Evolutionary conservation across 352 stramenopile genomes (phyloP).

Genomic region (Phytophthora cactorum): DNA sequence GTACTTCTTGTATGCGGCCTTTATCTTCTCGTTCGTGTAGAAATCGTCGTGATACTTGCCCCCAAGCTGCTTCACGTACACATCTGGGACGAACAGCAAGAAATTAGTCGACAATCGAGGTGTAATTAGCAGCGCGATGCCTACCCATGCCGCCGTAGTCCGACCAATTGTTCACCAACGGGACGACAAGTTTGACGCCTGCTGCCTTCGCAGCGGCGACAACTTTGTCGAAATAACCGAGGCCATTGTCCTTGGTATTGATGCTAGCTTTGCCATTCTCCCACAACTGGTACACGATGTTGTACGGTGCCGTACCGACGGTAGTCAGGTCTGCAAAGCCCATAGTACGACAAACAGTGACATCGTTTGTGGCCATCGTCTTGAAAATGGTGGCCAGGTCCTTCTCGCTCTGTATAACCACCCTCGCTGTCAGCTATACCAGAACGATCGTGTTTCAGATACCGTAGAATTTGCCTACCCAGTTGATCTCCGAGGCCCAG

Average conservation of each 20-base stretch:
- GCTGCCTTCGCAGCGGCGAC: conserved; percentile 37
- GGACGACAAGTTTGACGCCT: conserved; percentile 42
- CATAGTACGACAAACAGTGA: conserved; percentile 36
- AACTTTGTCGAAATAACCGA: conserved; percentile 40
- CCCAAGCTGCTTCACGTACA: conserved; percentile 35
- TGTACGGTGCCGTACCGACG: conserved; percentile 24
- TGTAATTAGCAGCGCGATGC: background rate
- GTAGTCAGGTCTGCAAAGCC: conserved; percentile 33
- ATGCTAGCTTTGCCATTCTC: conserved; percentile 28
- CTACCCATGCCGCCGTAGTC: conserved; percentile 40
- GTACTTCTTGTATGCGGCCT: conserved; percentile 38
- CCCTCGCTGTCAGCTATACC: conserved; percentile 1
- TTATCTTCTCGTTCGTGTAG: conserved; percentile 37
- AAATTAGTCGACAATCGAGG: background rate
- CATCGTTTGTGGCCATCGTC: conserved; percentile 36
- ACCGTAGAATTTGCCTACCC: conserved; percentile 12
- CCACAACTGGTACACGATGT: conserved; percentile 43
- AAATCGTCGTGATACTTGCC: conserved; percentile 41
- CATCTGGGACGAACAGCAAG: background rate
- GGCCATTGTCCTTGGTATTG: conserved; percentile 32
- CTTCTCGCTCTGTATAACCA: conserved; percentile 23
- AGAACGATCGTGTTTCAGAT: background rate
- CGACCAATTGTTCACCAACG: conserved; percentile 46
- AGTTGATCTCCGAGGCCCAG: conserved; percentile 38
- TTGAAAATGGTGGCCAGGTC: conserved; percentile 34